Conservation (phyloP, 176 grass and related monocot species). For the Carex littledalei region DNA sequence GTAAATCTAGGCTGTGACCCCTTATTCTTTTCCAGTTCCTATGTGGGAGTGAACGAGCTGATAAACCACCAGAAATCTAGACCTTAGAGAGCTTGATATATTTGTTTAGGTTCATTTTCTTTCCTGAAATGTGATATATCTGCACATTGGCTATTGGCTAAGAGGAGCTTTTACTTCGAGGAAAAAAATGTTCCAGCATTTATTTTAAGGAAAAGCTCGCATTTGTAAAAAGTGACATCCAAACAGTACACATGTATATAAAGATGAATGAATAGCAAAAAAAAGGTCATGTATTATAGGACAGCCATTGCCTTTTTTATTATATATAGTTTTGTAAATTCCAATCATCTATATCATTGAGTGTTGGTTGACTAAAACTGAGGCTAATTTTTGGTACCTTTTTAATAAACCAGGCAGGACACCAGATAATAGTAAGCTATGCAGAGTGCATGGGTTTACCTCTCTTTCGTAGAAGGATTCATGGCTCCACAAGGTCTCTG, state of each 20-base stretch:
- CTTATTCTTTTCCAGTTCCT: neutral
- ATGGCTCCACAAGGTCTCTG: conserved; percentile 57
- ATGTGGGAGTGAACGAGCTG: neutral
- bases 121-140: neutral
- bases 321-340: neutral
- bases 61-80: neutral
- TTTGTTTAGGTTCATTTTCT: neutral
- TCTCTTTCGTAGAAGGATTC: conserved; percentile 72
- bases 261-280: neutral
- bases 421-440: conserved; percentile 87
- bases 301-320: neutral
- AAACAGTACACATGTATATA: neutral
- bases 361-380: neutral
- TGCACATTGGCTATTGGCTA: neutral
- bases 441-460: conserved; percentile 87
- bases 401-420: conserved; percentile 52
- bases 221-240: neutral
- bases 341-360: neutral
- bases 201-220: neutral
- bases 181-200: neutral
- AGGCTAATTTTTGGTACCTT: conserved; percentile 4
- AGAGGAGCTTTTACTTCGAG: neutral
- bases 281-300: neutral
- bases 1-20: neutral
- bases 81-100: neutral